Evolutionary conservation across 495 filamentous ascomycete genomes (phyloP).

Genomic region (Aspergillus kassunensis): DNA sequence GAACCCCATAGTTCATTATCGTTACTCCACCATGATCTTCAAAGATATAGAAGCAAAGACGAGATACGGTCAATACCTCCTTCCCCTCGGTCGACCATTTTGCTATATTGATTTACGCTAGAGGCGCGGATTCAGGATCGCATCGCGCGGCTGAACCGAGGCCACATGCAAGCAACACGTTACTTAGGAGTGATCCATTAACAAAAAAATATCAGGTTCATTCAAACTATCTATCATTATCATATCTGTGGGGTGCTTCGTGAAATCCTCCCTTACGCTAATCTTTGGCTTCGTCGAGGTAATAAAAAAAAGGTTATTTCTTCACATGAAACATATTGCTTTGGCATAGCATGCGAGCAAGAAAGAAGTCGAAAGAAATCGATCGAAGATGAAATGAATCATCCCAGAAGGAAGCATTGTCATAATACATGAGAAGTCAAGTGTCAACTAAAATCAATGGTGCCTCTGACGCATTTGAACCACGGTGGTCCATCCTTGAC

Average conservation of each 20-base stretch:
- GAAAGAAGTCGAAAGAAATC: neutral
- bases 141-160: neutral
- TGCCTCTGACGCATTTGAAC: constrained; percentile 65
- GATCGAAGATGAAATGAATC: too few relatives aligned
- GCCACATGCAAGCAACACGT: constrained; percentile 3
- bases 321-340: neutral
- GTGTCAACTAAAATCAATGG: constrained; percentile 36
- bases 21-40: constrained; percentile 6
- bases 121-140: neutral
- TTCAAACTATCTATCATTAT: neutral
- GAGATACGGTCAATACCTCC: neutral
- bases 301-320: neutral
- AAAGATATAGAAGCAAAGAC: neutral
- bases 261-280: neutral
- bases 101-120: neutral
- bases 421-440: neutral
- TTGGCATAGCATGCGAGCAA: neutral
- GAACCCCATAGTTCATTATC: neutral
- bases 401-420: neutral
- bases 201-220: too few relatives aligned
- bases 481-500: constrained; percentile 67
- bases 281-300: neutral
- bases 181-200: too few relatives aligned
- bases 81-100: neutral
- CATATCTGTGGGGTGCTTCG: neutral